These are phyloP conservation scores for Solanum chmielewskii DNA, from an alignment of 257 asterid genomes.

Conservation along the genomic window DNA sequence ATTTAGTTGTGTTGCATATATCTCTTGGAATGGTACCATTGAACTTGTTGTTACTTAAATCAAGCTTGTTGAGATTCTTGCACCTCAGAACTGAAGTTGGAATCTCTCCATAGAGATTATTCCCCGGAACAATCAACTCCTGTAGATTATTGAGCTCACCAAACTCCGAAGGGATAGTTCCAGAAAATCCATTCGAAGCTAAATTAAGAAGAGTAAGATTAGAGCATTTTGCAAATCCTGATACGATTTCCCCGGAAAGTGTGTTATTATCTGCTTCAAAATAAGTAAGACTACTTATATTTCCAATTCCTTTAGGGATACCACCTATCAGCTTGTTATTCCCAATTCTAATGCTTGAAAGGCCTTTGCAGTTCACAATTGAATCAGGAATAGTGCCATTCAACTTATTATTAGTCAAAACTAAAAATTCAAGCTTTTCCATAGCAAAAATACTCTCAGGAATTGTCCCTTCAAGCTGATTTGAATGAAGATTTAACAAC, in stretches of 20 bases:
- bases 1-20: conserved; percentile 61
- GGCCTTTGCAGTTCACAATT: conserved; percentile 60
- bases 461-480: conserved; percentile 62
- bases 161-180: conserved; percentile 61
- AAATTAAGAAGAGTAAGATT: conserved; percentile 80
- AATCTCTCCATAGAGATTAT: conserved; percentile 60
- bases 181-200: conserved; percentile 75
- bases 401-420: conserved; percentile 66
- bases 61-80: conserved; percentile 77
- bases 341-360: conserved; percentile 79
- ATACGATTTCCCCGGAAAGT: conserved; percentile 73
- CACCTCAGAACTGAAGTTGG: conserved; percentile 53
- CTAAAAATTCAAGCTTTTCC: conserved; percentile 61
- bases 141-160: conserved; percentile 61
- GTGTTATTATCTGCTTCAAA: conserved; percentile 81
- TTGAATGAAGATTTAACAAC: conserved; percentile 81
- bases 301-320: conserved; percentile 70
- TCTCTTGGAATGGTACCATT: conserved; percentile 59
- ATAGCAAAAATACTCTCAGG: conserved; percentile 69
- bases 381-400: conserved; percentile 52
- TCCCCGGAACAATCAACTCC: conserved; percentile 74
- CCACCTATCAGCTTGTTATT: conserved; percentile 60
- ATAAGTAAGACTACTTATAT: conserved; percentile 74
- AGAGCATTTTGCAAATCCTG: conserved; percentile 71
- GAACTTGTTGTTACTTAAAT: conserved; percentile 65